phyloP scores from a whole-genome alignment of 2,329 filamentous ascomycete genomes.

The Domatiomyces globalis region DNA sequence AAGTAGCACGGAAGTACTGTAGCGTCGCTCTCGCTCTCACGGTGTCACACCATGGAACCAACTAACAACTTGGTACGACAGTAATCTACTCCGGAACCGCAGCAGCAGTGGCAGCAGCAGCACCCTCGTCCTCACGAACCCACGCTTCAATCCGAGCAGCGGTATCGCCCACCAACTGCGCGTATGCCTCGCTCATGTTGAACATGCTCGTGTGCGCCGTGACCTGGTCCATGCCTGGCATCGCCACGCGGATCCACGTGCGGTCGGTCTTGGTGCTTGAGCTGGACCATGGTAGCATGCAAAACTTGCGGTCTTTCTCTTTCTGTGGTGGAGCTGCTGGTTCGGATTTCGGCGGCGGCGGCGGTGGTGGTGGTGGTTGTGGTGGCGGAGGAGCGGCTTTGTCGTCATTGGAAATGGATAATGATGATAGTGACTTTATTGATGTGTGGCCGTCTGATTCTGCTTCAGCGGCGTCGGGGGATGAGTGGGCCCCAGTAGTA shows the following conservation, averaged over 20 bases:
- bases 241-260: slow-evolving; percentile 64
- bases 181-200: slow-evolving; percentile 55
- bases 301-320: slow-evolving; percentile 59
- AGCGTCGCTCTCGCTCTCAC: too few relatives aligned
- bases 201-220: slow-evolving; percentile 75
- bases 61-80: too few relatives aligned
- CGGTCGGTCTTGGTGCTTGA: slow-evolving; percentile 44
- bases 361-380: slow-evolving; percentile 38
- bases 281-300: slow-evolving; percentile 51
- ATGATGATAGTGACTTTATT: neutral
- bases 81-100: too few relatives aligned
- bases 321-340: slow-evolving; percentile 22
- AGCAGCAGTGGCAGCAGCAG: neutral
- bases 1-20: too few relatives aligned
- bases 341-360: slow-evolving; percentile 36
- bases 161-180: slow-evolving; percentile 61
- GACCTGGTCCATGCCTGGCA: slow-evolving; percentile 74
- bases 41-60: too few relatives aligned
- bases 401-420: neutral
- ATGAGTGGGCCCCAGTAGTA: neutral
- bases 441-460: neutral
- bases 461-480: too few relatives aligned
- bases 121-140: slow-evolving; percentile 30
- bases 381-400: slow-evolving; percentile 30
- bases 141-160: slow-evolving; percentile 52